Evolutionary conservation across 495 filamentous ascomycete genomes (phyloP).

Genomic region (Arthonia radiata): DNA sequence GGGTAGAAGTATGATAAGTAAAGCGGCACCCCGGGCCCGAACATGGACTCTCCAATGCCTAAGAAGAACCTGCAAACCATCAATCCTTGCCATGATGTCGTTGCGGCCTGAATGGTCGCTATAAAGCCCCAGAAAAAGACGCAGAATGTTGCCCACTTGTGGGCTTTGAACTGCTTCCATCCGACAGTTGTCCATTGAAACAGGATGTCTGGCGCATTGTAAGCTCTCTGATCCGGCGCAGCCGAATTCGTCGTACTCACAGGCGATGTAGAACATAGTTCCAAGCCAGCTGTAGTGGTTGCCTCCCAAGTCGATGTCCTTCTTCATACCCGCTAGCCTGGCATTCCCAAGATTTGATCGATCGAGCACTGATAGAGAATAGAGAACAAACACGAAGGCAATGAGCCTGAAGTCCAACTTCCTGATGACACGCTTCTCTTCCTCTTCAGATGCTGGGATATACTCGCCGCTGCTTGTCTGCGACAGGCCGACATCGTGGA

Average conservation of each 20-base stretch:
- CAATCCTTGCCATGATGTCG: slow-evolving; percentile 5
- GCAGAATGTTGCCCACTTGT: slow-evolving; percentile 9
- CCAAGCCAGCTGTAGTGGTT: slow-evolving; percentile 13
- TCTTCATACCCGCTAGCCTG: slow-evolving; percentile 14
- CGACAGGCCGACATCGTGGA: too few relatives aligned
- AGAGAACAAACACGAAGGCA: slow-evolving; percentile 17
- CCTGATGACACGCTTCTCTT: slow-evolving; percentile 11
- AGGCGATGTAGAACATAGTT: slow-evolving; percentile 12
- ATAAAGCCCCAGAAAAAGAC: slow-evolving; percentile 13
- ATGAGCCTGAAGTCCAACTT: slow-evolving; percentile 17
- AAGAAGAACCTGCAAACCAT: slow-evolving; percentile 33
- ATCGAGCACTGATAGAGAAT: slow-evolving; percentile 17
- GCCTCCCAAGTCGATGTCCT: slow-evolving; percentile 8
- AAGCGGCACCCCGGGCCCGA: slow-evolving; percentile 25
- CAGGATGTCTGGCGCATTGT: slow-evolving; percentile 7
- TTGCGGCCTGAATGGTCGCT: slow-evolving; percentile 9
- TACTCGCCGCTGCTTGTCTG: too few relatives aligned
- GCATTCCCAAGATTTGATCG: slow-evolving; percentile 18
- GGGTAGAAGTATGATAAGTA: slow-evolving; percentile 27
- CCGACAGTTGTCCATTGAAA: slow-evolving; percentile 13
- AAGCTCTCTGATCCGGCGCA: too few relatives aligned
- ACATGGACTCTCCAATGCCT: slow-evolving; percentile 45
- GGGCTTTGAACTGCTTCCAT: slow-evolving; percentile 11
- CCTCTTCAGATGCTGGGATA: too few relatives aligned
- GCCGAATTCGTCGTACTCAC: slow-evolving; percentile 8